Evolutionary conservation across 202 grass and related monocot genomes (phyloP).

Genomic region (Digitaria exilis): DNA sequence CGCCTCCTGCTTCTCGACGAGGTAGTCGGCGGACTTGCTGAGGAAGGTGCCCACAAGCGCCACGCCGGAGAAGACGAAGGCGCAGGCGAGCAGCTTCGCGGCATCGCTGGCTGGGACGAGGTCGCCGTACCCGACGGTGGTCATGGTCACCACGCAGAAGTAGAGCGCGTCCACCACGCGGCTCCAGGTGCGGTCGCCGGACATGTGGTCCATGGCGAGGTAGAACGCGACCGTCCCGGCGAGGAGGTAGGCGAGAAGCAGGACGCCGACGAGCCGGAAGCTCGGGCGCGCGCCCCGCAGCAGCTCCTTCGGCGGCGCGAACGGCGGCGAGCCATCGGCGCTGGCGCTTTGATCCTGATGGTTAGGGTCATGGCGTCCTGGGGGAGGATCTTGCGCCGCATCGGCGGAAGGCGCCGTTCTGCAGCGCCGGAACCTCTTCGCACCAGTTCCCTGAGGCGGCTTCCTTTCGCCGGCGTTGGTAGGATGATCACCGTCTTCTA

Average conservation of each 20-base stretch:
- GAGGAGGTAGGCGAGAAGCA: conserved; percentile 58
- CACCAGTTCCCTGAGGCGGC: background rate
- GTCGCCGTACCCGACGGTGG: conserved; percentile 86
- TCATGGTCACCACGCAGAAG: conserved; percentile 91
- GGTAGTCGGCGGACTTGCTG: conserved; percentile 72
- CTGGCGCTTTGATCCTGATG: background rate
- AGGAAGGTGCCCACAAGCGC: conserved; percentile 58
- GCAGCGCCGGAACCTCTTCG: conserved; percentile 52
- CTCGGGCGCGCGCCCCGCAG: conserved; percentile 42
- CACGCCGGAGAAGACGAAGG: conserved; percentile 61
- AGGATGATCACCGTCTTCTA: background rate
- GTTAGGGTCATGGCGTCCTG: background rate
- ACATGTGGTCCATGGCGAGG: conserved; percentile 62
- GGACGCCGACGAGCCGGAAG: conserved; percentile 50
- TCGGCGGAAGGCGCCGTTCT: conserved; percentile 52
- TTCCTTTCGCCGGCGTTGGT: background rate
- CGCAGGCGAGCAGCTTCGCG: conserved; percentile 68
- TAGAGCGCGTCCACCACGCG: conserved; percentile 66
- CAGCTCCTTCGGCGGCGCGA: conserved; percentile 33
- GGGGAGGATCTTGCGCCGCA: background rate
- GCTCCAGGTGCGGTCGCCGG: conserved; percentile 47
- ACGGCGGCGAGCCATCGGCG: background rate
- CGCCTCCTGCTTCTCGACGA: conserved; percentile 87
- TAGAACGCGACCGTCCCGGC: conserved; percentile 59
- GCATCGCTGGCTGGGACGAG: conserved; percentile 58